Evolutionary conservation across 129 eudicot species (phyloP).

Genomic region (Chrysanthemum seticuspe): DNA sequence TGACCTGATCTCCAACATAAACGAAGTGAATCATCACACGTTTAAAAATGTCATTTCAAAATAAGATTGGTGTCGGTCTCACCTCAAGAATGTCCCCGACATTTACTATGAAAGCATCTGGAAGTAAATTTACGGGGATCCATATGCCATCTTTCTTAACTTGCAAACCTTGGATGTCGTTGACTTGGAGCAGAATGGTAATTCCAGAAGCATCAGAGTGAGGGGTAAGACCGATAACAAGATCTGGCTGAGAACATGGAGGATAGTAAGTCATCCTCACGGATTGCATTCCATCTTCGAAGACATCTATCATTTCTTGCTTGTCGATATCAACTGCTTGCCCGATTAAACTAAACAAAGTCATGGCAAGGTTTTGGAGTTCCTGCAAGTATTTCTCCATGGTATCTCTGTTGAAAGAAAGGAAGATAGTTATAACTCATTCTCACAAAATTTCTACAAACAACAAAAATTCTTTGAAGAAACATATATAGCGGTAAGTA

Average conservation of each 20-base stretch:
- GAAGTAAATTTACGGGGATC: slow-evolving; percentile 43
- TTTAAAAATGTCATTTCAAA: no score
- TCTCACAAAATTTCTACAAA: not conserved
- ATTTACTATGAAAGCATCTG: slow-evolving; percentile 48
- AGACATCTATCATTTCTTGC: slow-evolving; percentile 27
- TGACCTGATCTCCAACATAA: not conserved
- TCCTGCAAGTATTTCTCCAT: slow-evolving; percentile 40
- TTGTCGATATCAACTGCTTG: slow-evolving; percentile 41
- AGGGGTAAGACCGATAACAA: slow-evolving; percentile 46
- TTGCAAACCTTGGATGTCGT: slow-evolving; percentile 46
- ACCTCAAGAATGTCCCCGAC: slow-evolving; percentile 60
- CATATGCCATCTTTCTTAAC: slow-evolving; percentile 53
- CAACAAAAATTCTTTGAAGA: not conserved
- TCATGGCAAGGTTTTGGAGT: slow-evolving; percentile 37
- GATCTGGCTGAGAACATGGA: slow-evolving; percentile 55
- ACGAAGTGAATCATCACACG: no score
- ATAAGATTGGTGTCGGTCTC: not conserved
- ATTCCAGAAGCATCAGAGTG: slow-evolving; percentile 56
- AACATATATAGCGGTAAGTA: not conserved
- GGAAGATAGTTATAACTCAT: not conserved
- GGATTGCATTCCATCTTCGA: slow-evolving; percentile 52
- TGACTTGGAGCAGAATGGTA: slow-evolving; percentile 45
- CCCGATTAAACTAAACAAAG: slow-evolving; percentile 35
- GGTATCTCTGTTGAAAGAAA: slow-evolving; percentile 32
- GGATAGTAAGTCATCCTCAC: slow-evolving; percentile 57